These are phyloP conservation scores for Coemansia umbellata DNA, from an alignment of 192 early-diverging fungal genomes.

Conservation along the genomic window DNA sequence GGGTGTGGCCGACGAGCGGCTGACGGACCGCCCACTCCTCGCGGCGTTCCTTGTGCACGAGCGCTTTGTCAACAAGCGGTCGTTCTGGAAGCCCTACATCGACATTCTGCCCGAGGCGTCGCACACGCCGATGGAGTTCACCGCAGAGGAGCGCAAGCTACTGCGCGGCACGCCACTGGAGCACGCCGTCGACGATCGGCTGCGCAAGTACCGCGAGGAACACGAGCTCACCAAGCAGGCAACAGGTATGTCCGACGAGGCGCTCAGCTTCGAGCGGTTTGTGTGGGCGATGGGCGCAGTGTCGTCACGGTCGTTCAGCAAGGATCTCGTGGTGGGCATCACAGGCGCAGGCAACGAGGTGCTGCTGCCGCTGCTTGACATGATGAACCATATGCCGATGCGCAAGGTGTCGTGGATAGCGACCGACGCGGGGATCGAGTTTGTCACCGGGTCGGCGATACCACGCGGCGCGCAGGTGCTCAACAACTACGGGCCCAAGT, in stretches of 20 bases:
- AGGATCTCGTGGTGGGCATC: slow-evolving; percentile 48
- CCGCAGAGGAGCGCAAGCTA: slow-evolving; percentile 42
- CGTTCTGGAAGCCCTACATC: slow-evolving; percentile 62
- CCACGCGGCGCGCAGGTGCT: slow-evolving; percentile 52
- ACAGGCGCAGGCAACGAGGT: slow-evolving; percentile 32
- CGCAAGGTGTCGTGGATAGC: slow-evolving; percentile 56
- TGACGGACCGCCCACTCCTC: slow-evolving; percentile 46
- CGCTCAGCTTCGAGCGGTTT: slow-evolving; percentile 53
- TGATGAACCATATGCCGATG: slow-evolving; percentile 60
- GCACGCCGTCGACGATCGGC: slow-evolving; percentile 43
- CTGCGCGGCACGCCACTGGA: slow-evolving; percentile 56
- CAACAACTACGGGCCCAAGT: slow-evolving; percentile 72
- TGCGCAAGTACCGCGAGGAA: slow-evolving; percentile 31
- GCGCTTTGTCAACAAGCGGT: slow-evolving; percentile 22
- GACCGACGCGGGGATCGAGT: slow-evolving; percentile 31
- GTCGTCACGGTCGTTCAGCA: slow-evolving; percentile 59
- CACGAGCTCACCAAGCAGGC: slow-evolving; percentile 6
- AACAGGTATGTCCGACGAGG: background rate
- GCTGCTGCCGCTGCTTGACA: slow-evolving; percentile 61
- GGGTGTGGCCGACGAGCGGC: slow-evolving; percentile 6
- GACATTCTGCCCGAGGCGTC: slow-evolving; percentile 54
- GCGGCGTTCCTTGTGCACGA: slow-evolving; percentile 55
- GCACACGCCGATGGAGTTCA: slow-evolving; percentile 56
- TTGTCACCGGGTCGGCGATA: slow-evolving; percentile 37
- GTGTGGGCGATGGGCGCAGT: slow-evolving; percentile 58